Evolutionary conservation across 164 flowering plant genomes (phyloP).

Genomic region (Aristolochia californica): DNA sequence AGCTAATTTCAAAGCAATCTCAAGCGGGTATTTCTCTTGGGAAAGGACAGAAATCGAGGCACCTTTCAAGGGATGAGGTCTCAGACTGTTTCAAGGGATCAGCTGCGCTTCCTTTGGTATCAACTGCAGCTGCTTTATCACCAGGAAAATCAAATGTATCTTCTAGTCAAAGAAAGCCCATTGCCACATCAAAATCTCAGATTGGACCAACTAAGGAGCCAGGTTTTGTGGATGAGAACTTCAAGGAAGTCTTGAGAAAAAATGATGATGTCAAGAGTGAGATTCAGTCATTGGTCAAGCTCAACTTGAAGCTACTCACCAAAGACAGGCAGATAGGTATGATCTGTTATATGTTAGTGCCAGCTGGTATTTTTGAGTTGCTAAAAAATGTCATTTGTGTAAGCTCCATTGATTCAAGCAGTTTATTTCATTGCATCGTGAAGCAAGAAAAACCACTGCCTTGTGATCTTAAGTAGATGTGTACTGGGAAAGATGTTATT

Average conservation of each 20-base stretch:
- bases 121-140: slow-evolving; percentile 7
- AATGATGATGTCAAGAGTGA: slow-evolving; percentile 44
- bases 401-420: too few species aligned
- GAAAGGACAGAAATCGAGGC: background rate
- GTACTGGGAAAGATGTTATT: too few species aligned
- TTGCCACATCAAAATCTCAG: slow-evolving; percentile 16
- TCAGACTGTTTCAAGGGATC: slow-evolving; percentile 2
- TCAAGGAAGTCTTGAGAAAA: slow-evolving; percentile 10
- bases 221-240: slow-evolving; percentile 8
- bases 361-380: background rate
- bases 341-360: slow-evolving; percentile 2
- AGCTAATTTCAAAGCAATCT: slow-evolving; percentile 7
- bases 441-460: too few species aligned
- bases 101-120: slow-evolving; percentile 8
- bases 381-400: background rate
- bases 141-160: slow-evolving; percentile 8
- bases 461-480: too few species aligned
- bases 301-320: slow-evolving; percentile 50
- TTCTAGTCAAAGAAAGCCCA: slow-evolving; percentile 7
- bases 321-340: slow-evolving; percentile 47
- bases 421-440: too few species aligned
- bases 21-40: slow-evolving; percentile 2
- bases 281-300: slow-evolving; percentile 67
- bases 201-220: slow-evolving; percentile 10
- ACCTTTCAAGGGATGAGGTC: too few species aligned